A percentile compares a stretch with the other conserved stretches of the same genome.
These are phyloP conservation scores for Hypoxylon sp. DNA, from an alignment of 2,329 filamentous ascomycete species.

Conservation along the genomic window DNA sequence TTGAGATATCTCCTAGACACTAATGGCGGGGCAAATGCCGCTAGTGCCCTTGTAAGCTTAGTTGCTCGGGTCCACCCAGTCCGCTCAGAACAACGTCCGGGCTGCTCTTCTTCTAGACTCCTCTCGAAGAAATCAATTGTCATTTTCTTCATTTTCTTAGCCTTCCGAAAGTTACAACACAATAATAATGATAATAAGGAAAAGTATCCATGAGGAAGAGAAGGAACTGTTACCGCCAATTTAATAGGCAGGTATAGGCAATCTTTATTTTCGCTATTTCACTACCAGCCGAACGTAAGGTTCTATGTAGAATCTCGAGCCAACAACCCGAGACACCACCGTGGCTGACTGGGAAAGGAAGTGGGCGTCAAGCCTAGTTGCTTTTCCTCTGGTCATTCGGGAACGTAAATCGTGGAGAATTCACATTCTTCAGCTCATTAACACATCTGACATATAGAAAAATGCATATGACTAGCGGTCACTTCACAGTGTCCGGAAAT, in stretches of 20 bases:
- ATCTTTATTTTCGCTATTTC: slow-evolving; percentile 17
- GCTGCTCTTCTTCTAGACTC: slow-evolving; percentile 35
- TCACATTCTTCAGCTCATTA: slow-evolving; percentile 33
- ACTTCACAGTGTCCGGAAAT: slow-evolving; percentile 33
- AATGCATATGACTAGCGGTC: slow-evolving; percentile 19
- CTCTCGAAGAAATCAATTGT: slow-evolving; percentile 27
- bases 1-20: slow-evolving; percentile 31
- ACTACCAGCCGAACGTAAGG: not conserved
- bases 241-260: not conserved
- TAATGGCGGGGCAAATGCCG: slow-evolving; percentile 35
- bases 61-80: slow-evolving; percentile 10
- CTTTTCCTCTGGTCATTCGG: slow-evolving; percentile 20
- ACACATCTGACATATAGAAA: slow-evolving; percentile 24
- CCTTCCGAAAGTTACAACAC: not conserved
- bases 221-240: slow-evolving; percentile 17
- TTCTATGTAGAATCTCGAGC: not conserved
- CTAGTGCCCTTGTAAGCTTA: slow-evolving; percentile 21
- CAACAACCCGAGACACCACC: slow-evolving; percentile 1
- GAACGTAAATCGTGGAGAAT: slow-evolving; percentile 26
- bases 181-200: slow-evolving; percentile 6
- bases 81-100: slow-evolving; percentile 6
- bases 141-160: not conserved
- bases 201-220: not conserved
- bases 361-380: not conserved
- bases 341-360: slow-evolving; percentile 2